A percentile compares a stretch with the other conserved stretches of the same genome.
Conservation (phyloP, 2,329 filamentous ascomycete species). For the Colletotrichum eleusines region DNA sequence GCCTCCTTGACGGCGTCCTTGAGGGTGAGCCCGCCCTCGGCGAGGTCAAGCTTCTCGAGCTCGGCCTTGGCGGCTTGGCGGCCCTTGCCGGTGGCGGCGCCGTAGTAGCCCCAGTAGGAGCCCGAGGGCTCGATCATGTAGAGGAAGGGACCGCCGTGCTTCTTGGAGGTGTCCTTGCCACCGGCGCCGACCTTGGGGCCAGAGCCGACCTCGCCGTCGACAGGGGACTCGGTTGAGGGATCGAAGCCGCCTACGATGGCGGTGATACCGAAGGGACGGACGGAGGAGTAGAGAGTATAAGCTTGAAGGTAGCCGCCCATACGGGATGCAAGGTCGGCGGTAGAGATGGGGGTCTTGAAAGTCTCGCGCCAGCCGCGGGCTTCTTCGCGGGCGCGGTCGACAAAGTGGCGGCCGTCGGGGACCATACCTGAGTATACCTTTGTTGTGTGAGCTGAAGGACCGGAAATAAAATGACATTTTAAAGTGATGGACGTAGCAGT, state of each 20-base stretch:
- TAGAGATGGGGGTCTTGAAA: conserved; percentile 95
- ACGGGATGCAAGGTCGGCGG: conserved; percentile 87
- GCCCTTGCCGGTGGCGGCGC: conserved; percentile 96
- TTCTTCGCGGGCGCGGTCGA: conserved; percentile 94
- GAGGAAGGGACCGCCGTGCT: conserved; percentile 88
- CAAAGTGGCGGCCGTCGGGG: conserved; percentile 95
- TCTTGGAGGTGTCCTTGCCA: conserved; percentile 80
- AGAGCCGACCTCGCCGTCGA: conserved; percentile 89
- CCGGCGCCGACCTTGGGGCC: conserved; percentile 85
- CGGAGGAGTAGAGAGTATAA: conserved; percentile 96
- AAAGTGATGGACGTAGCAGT: background rate
- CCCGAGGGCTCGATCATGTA: conserved; percentile 99
- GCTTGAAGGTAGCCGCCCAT: conserved; percentile 97
- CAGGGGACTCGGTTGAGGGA: conserved; percentile 83
- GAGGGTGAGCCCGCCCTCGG: conserved; percentile 80
- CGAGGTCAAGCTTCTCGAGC: conserved; percentile 95
- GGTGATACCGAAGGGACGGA: conserved; percentile 96
- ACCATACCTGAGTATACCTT: conserved; percentile 95
- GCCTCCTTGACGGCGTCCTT: conserved; percentile 95
- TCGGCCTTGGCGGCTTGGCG: conserved; percentile 97
- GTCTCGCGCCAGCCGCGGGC: conserved; percentile 89
- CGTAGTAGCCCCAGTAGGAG: conserved; percentile 98
- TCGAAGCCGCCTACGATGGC: conserved; percentile 96
- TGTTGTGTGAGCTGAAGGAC: conserved; percentile 19
- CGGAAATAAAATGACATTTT: background rate